Evolutionary conservation across 2,329 filamentous ascomycete species (phyloP), one percentile per base, ranked within the genome.

Genomic region (Xylariaceae sp.): DNA sequence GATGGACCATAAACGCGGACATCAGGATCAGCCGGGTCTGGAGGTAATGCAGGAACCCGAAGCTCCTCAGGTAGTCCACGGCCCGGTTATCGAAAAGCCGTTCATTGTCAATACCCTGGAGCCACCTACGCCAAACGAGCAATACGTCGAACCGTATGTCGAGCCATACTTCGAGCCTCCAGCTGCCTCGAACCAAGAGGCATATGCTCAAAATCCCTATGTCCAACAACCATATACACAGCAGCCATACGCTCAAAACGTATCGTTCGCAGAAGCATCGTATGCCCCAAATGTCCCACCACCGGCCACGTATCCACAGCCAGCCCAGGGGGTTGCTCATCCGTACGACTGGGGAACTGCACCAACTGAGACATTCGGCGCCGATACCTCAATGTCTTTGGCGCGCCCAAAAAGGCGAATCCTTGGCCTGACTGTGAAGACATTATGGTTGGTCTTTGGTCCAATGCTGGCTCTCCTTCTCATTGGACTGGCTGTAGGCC

Each of bases 381-480:
- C 26, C 26, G 16, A n/a, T n/a, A 6, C 30, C 8, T n/a, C 30
- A 6, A 13, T n/a, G 30, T 7, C 30, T 17, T 7, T 13, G 7
- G 30, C 30, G 15, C 34, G 3, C 15, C 9, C 39, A 34, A 17
- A 38, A 37, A 17, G 43, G 17, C 50, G 6, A 15, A 50, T 57
- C 33, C 34, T 54, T 11, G 56, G 52, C 9, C 19, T 57, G 37
- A 44, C 19, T 18, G 46, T 34, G 34, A 51, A 40, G 41, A 54
- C 33, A 9, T 59, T 56, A 37, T 57, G 54, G 54, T 31, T 57
- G 9, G 49, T 57, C 30, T 44, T 55, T 17, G 51, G 49, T 2
- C 55, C 55, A 13, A 39, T 57, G 2, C 37, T 56, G 24, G 48
- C 44, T 6, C 12, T 59, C 11, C 38, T 57, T 8, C 42, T 53